Evolutionary conservation across 148 eudicot genomes (phyloP), one percentile per base, ranked within the genome.

Genomic region (Gaultheria prostrata): DNA sequence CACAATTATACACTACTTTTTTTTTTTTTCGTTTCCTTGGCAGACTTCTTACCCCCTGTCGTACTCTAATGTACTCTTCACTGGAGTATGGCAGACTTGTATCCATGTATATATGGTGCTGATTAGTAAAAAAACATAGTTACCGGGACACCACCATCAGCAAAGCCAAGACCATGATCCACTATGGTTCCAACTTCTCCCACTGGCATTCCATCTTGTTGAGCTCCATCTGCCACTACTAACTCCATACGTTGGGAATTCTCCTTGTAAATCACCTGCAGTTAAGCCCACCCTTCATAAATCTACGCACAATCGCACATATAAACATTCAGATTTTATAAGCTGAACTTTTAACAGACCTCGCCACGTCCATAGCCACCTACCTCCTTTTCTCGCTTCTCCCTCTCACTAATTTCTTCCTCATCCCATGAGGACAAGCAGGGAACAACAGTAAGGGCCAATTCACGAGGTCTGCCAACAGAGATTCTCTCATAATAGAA

Each of bases 311-410:
- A 35, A 35, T 35, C 39, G 6, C 39, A 0, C 18, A 30, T 1
- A 69, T 69, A 65, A n/a, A 65, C 30, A 10, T 24, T 26, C 71
- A 24, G 12, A 11, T 65, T n/a, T 65, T 65, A 65, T 26, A 65
- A 65, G 14, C 20, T 61, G 11, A 61, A 61, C 46, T 57, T 9
- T 45, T 75, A 48, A 48, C 79, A n/a, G 83, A 89, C 89, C 90
- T 89, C 89, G 39, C 91, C 91, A 33, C 77, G 74, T 21, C 91
- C 91, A 78, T 89, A 89, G 85, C 91, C 89, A 78, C 91, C 89
- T 49, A 89, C 86, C 70, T 89, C 89, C 70, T 79, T 83, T 80
- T 89, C 90, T 85, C 82, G 89, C 81, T 89, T 89, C 45, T 89
- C 90, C 75, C 90, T 86, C 84, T 86, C 90, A 81, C 84, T 76